A percentile compares a stretch with the other conserved stretches of the same genome.
Conservation (phyloP, 805 yeast species). For the Cephaloascus albidus region DNA sequence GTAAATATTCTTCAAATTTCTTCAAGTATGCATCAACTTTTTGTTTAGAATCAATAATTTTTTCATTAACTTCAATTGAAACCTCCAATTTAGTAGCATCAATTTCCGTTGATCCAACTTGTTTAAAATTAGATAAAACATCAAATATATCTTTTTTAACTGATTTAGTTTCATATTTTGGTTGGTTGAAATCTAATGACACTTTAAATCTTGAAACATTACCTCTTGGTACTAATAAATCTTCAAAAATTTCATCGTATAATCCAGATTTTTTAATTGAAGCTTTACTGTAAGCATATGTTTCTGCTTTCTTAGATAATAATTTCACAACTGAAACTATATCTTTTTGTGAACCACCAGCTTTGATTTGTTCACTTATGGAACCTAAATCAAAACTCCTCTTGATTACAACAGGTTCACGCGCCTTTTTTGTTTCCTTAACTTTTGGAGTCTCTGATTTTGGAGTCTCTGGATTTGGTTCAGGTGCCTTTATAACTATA, state of each 20-base stretch:
- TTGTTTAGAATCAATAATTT: conserved; percentile 32
- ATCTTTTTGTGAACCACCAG: conserved; percentile 14
- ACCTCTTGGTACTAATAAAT: conserved; percentile 36
- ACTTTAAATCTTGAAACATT: conserved; percentile 34
- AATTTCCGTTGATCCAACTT: conserved; percentile 15
- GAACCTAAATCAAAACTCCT: conserved; percentile 18
- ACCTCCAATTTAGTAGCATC: no score
- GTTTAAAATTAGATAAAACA: conserved; percentile 10
- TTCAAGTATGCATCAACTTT: conserved; percentile 28
- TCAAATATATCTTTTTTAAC: conserved; percentile 7
- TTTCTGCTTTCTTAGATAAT: conserved; percentile 38
- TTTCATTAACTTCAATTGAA: conserved; percentile 22
- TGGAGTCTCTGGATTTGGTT: conserved; percentile 7
- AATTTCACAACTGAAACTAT: conserved; percentile 23
- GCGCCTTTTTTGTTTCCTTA: conserved; percentile 15
- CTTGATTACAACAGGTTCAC: conserved; percentile 21
- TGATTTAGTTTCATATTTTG: conserved; percentile 5
- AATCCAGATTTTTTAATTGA: conserved; percentile 30
- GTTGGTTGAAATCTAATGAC: conserved; percentile 15
- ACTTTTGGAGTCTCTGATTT: conserved; percentile 7
- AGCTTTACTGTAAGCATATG: conserved; percentile 27
- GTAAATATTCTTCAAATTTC: conserved; percentile 15
- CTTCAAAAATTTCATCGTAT: conserved; percentile 55
- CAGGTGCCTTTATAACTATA: conserved; percentile 37
- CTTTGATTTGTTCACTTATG: conserved; percentile 16